phyloP scores from a whole-genome alignment of 2,329 filamentous ascomycete species.

The Ascochyta lentis region DNA sequence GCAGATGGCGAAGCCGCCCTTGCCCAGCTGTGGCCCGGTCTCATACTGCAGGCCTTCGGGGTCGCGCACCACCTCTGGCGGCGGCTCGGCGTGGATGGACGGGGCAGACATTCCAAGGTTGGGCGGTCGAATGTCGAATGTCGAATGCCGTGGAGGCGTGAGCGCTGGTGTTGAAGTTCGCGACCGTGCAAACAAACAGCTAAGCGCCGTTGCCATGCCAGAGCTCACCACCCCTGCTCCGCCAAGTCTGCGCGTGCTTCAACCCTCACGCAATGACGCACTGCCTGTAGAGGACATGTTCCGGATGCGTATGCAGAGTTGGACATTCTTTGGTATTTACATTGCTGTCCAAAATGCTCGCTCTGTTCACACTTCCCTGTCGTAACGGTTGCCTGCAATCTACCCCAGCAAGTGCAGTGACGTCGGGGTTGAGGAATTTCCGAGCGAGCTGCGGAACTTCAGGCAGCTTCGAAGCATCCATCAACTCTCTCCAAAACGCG shows the following conservation, averaged over 20 bases:
- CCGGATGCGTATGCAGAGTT: too few species aligned
- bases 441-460: constrained; percentile 27
- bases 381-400: background rate
- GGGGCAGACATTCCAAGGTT: constrained; percentile 46
- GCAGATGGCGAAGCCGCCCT: constrained; percentile 83
- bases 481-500: background rate
- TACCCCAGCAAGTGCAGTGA: constrained; percentile 17
- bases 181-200: constrained; percentile 23
- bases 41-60: constrained; percentile 75
- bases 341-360: background rate
- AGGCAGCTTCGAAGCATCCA: constrained; percentile 30
- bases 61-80: constrained; percentile 67
- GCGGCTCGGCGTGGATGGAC: constrained; percentile 59
- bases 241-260: constrained; percentile 4
- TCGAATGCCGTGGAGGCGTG: constrained; percentile 29
- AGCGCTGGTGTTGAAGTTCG: constrained; percentile 33
- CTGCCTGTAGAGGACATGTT: background rate
- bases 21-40: constrained; percentile 76
- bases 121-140: constrained; percentile 33
- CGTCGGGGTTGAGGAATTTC: constrained; percentile 28
- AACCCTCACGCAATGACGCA: background rate
- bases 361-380: background rate
- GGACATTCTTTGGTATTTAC: background rate
- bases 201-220: background rate
- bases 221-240: constrained; percentile 6